Evolutionary conservation across 1,284 basidiomycete genomes (phyloP).

Genomic region (Heterobasidion irregulare): DNA sequence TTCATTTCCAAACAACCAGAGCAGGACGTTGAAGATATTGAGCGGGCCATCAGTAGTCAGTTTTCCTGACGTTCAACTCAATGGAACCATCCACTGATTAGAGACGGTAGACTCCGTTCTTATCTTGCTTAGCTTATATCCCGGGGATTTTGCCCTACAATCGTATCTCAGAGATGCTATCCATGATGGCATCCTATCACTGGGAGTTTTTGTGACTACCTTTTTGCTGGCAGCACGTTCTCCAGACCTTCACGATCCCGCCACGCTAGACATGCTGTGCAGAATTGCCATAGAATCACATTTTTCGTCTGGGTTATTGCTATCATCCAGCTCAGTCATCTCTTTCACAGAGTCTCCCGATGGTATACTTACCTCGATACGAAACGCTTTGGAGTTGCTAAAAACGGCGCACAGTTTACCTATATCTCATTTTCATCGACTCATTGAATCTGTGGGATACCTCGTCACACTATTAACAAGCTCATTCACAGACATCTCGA

Average conservation of each 20-base stretch:
- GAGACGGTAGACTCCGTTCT: constrained; percentile 58
- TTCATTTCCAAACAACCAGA: constrained; percentile 40
- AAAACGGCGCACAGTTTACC: constrained; percentile 47
- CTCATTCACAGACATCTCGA: constrained; percentile 49
- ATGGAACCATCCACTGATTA: background rate
- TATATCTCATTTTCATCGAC: constrained; percentile 50
- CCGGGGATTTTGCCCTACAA: constrained; percentile 52
- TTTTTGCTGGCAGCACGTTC: constrained; percentile 36
- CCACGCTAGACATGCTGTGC: constrained; percentile 63
- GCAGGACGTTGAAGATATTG: constrained; percentile 15
- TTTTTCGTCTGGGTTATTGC: constrained; percentile 43
- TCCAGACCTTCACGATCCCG: constrained; percentile 44
- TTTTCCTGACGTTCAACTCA: constrained; percentile 15
- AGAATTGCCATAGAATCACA: constrained; percentile 53
- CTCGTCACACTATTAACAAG: constrained; percentile 52
- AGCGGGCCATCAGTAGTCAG: constrained; percentile 28
- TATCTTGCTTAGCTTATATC: constrained; percentile 53
- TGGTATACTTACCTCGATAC: constrained; percentile 42
- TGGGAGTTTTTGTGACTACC: constrained; percentile 50
- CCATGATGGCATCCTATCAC: constrained; percentile 43
- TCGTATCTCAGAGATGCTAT: constrained; percentile 56
- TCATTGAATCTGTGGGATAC: constrained; percentile 52
- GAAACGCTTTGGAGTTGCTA: constrained; percentile 53
- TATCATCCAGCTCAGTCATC: constrained; percentile 44
- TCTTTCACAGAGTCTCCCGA: constrained; percentile 37